Base-by-base conservation (phyloP, 352 stramenopile species). In the Phytophthora sojae region DNA sequence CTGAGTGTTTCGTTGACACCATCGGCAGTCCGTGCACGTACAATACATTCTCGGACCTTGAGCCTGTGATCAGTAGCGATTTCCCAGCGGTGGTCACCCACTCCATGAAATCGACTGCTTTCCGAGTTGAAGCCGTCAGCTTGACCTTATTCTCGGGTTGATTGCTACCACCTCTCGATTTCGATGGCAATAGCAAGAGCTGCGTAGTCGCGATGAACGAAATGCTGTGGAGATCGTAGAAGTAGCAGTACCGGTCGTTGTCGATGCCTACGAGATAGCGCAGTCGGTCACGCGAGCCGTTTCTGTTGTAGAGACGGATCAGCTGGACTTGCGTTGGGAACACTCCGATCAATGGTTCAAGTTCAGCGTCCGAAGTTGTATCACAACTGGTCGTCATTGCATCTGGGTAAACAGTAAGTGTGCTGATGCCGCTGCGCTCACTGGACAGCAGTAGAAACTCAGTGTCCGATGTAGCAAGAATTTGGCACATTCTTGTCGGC, bases 11-110 rank as follows among this genome's bases (percentile, higher is more conserved):
- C 58, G 75, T 57, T 21, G 59, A 57, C 64, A 78, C 45, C 57
- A 84, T 80, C 8, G 83, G 82, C 2, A 92, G 67, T 6, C 71
- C 50, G 62, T 90, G 82, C 4, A 92, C 73, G 8, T 66, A 75
- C 9, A 93, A 21, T 6, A 67, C 45, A 11, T 25, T 56, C 21
- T 80, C 70, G 2, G 17, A 12, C 44, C 19, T 73, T 5, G 72
- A 80, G 4, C 67, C 78, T 15, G 74, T 69, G 7, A 86, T 64
- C 9, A 88, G 23, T 11, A 78, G 35, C 9, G 75, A 79, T 21
- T 77, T 78, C 6, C 57, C 71, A 56, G 52, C 25, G 12, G 57
- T 44, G 42, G 63, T 71, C 35, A 64, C 56, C 75, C 75, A 82
- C 25, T 68, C 55, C 37, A 82, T 59, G 32, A 79, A 69, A 0